These are phyloP conservation scores for Nepenthes mirabilis DNA, from an alignment of 148 eudicot species.

Conservation along the genomic window DNA sequence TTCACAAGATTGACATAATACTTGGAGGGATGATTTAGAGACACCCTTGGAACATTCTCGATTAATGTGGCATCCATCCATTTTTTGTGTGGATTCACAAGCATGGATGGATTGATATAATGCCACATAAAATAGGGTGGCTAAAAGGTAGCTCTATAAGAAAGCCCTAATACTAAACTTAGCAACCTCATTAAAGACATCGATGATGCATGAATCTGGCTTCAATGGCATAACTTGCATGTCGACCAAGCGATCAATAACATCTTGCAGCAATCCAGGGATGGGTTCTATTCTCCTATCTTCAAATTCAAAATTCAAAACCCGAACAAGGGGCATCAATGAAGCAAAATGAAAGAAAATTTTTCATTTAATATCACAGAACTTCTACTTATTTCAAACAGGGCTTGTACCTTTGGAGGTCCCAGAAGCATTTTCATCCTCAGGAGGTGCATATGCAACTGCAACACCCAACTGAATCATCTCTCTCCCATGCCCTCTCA, in stretches of 20 bases:
- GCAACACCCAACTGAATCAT: constrained; percentile 53
- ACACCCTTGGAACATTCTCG: too few relatives aligned
- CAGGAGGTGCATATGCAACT: constrained; percentile 27
- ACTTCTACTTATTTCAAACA: not conserved
- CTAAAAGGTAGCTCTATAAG: too few relatives aligned
- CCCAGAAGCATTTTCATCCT: constrained; percentile 20
- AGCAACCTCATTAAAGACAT: constrained; percentile 54
- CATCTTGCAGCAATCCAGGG: constrained; percentile 36
- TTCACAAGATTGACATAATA: not conserved
- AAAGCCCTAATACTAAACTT: not conserved
- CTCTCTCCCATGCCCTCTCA: constrained; percentile 58
- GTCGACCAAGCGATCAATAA: constrained; percentile 30
- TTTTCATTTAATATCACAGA: too few relatives aligned
- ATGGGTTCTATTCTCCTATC: constrained; percentile 43
- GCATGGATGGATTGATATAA: too few relatives aligned
- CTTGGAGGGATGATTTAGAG: too few relatives aligned
- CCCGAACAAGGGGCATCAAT: constrained; percentile 6
- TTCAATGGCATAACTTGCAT: constrained; percentile 25
- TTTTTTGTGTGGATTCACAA: too few relatives aligned
- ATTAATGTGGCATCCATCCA: too few relatives aligned
- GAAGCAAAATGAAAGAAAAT: not conserved
- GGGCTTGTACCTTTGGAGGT: constrained; percentile 22
- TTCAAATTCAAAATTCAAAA: constrained; percentile 13
- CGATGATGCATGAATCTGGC: constrained; percentile 51
- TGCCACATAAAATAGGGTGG: too few relatives aligned